Evolutionary conservation across 169 alveolate genomes (phyloP).

Genomic region (Babesia ovis): DNA sequence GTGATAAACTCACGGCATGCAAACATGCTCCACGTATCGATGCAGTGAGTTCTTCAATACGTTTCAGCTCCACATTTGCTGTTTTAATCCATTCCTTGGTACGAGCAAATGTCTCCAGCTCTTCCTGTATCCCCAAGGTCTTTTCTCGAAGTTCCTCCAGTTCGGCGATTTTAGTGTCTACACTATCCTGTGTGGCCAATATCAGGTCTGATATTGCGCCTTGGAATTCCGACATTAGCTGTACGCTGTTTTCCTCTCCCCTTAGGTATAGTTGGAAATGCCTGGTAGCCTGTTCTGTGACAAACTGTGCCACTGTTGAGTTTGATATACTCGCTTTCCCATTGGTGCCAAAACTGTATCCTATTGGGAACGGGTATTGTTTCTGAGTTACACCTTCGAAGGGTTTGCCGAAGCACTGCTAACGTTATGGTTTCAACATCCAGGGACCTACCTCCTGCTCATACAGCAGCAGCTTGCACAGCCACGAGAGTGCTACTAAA

Average conservation of each 20-base stretch:
- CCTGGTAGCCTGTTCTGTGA: conserved; percentile 59
- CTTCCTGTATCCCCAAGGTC: conserved; percentile 51
- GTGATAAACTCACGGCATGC: conserved; percentile 4
- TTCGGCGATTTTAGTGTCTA: conserved; percentile 28
- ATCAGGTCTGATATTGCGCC: conserved; percentile 7
- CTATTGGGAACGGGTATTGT: background rate
- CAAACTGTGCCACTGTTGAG: conserved; percentile 26
- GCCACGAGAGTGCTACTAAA: conserved; percentile 61
- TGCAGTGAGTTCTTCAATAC: conserved; percentile 33
- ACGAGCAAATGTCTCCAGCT: conserved; percentile 35
- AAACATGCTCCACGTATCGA: conserved; percentile 21
- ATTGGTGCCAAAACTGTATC: background rate
- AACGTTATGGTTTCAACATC: too few species aligned
- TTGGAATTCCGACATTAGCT: conserved; percentile 34
- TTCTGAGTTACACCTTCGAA: background rate
- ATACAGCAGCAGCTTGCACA: conserved; percentile 62
- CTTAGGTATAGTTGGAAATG: conserved; percentile 41
- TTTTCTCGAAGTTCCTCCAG: conserved; percentile 32
- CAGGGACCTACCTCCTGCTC: conserved; percentile 55
- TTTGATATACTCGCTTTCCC: conserved; percentile 45
- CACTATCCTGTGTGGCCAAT: conserved; percentile 15
- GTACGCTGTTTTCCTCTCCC: conserved; percentile 48
- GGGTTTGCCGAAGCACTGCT: conserved; percentile 36
- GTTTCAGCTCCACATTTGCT: conserved; percentile 24
- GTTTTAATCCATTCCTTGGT: conserved; percentile 46